phyloP scores from a whole-genome alignment of 768 basidiomycete species.

The Tephrocybe rancida region DNA sequence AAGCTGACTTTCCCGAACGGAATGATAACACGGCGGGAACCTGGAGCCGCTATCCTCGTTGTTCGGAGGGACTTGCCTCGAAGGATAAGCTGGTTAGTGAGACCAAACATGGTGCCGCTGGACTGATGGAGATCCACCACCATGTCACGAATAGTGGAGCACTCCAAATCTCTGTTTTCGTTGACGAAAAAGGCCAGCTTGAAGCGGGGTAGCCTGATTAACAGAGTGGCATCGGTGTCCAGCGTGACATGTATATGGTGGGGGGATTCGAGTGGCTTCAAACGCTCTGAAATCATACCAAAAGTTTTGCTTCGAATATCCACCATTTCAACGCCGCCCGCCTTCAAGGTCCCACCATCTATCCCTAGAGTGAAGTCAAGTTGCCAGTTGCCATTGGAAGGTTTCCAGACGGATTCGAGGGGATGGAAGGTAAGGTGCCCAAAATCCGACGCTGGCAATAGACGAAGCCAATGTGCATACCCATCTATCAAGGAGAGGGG shows the following conservation, averaged over 20 bases:
- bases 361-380: slow-evolving; percentile 18
- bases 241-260: slow-evolving; percentile 17
- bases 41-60: slow-evolving; percentile 17
- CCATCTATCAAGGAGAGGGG: slow-evolving; percentile 29
- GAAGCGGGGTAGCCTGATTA: slow-evolving; percentile 41
- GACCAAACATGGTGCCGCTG: slow-evolving; percentile 45
- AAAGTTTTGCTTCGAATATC: slow-evolving; percentile 28
- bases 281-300: slow-evolving; percentile 19
- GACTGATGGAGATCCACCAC: slow-evolving; percentile 42
- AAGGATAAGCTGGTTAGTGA: slow-evolving; percentile 42
- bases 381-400: slow-evolving; percentile 27
- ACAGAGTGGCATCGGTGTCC: slow-evolving; percentile 16
- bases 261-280: slow-evolving; percentile 21
- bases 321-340: slow-evolving; percentile 16
- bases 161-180: slow-evolving; percentile 34
- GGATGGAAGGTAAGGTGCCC: slow-evolving; percentile 34
- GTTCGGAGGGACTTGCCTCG: slow-evolving; percentile 17
- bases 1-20: slow-evolving; percentile 36
- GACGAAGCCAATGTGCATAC: slow-evolving; percentile 36
- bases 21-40: slow-evolving; percentile 36
- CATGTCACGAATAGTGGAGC: slow-evolving; percentile 41
- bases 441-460: slow-evolving; percentile 7
- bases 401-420: slow-evolving; percentile 26
- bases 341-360: slow-evolving; percentile 10
- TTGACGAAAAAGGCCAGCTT: slow-evolving; percentile 41